Percentiles rank a stretch among this genome's conserved stretches.
These are phyloP conservation scores for Diaporthe citri DNA, from an alignment of 2,329 filamentous ascomycete species.

Conservation along the genomic window DNA sequence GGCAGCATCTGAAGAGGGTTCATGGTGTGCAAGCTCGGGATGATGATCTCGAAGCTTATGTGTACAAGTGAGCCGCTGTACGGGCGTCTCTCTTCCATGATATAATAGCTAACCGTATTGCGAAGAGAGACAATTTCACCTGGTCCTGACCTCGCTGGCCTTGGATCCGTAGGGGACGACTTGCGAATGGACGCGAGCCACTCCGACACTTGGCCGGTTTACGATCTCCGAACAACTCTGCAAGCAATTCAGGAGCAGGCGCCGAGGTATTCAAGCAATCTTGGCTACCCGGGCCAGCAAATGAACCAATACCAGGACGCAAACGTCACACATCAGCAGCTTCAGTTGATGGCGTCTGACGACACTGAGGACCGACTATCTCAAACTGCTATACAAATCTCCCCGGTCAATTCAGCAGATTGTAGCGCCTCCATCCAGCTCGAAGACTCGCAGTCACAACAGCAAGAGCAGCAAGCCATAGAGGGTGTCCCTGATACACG, in stretches of 20 bases:
- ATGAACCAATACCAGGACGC: slow-evolving; percentile 26
- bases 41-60: slow-evolving; percentile 54
- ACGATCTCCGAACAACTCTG: neutral
- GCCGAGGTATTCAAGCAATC: neutral
- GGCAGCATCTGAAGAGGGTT: slow-evolving; percentile 79
- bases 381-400: slow-evolving; percentile 13
- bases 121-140: neutral
- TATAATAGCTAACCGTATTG: neutral
- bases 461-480: neutral
- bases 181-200: slow-evolving; percentile 6
- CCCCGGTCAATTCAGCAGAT: neutral
- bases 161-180: slow-evolving; percentile 33
- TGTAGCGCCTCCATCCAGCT: neutral
- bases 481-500: neutral
- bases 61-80: slow-evolving; percentile 46
- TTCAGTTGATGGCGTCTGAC: neutral
- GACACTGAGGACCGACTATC: neutral
- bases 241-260: slow-evolving; percentile 15
- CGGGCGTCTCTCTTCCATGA: neutral
- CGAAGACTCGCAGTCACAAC: neutral
- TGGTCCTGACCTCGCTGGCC: slow-evolving; percentile 37
- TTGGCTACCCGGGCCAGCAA: slow-evolving; percentile 11
- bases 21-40: slow-evolving; percentile 62
- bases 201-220: slow-evolving; percentile 8
- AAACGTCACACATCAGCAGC: slow-evolving; percentile 22